Percentiles rank a stretch among this genome's conserved stretches.
phyloP scores from a whole-genome alignment of 2,329 filamentous ascomycete species.

The Decorospora gaudefroyi region DNA sequence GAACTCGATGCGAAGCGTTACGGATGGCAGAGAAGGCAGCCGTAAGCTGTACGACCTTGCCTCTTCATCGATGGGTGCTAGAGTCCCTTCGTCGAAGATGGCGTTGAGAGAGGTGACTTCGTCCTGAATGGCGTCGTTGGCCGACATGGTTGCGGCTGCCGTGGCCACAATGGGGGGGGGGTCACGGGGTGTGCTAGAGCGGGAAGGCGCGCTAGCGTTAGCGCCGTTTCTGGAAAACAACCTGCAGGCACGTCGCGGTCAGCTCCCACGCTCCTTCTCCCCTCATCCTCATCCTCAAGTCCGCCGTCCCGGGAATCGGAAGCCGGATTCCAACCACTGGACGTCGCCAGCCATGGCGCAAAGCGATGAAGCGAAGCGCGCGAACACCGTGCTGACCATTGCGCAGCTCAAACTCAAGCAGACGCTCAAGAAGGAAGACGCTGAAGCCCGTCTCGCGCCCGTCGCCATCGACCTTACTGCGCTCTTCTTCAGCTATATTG shows the following conservation, averaged over 20 bases:
- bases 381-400: conserved; percentile 30
- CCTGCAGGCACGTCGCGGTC: too few species aligned
- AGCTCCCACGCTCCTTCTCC: background rate
- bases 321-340: conserved; percentile 3
- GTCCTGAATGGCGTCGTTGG: conserved; percentile 61
- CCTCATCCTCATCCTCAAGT: background rate
- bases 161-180: conserved; percentile 16
- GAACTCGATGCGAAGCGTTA: conserved; percentile 66
- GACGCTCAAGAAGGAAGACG: conserved; percentile 30
- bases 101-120: conserved; percentile 83
- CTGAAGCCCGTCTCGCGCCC: conserved; percentile 23
- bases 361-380: conserved; percentile 30
- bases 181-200: conserved; percentile 17
- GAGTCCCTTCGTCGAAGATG: conserved; percentile 74
- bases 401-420: conserved; percentile 40
- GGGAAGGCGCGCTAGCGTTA: conserved; percentile 18
- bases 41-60: conserved; percentile 57
- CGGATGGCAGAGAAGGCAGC: conserved; percentile 65
- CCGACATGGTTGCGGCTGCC: conserved; percentile 28
- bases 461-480: conserved; percentile 28
- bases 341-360: conserved; percentile 24
- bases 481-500: conserved; percentile 31
- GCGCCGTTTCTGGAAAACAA: conserved; percentile 17
- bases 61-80: conserved; percentile 47
- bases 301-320: too few species aligned